Conservation (phyloP, 148 eudicot genomes). For the Vaccinium vitisidaea region DNA sequence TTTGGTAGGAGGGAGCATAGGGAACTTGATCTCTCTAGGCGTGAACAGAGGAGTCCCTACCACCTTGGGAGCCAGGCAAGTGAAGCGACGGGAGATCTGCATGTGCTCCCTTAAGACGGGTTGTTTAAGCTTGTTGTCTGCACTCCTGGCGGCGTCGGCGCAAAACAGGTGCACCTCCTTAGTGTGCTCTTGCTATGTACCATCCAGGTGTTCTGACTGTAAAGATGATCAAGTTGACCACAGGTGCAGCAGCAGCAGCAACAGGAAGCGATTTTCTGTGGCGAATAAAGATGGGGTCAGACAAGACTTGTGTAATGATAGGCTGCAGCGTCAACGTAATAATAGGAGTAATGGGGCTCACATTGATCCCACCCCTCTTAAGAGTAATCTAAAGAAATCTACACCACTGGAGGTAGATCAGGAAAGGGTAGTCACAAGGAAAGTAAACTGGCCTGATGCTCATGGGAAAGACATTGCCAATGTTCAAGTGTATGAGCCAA, state of each 20-base stretch:
- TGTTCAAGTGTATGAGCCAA: constrained; percentile 38
- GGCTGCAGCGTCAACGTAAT: background rate
- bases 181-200: constrained; percentile 33
- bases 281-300: constrained; percentile 17
- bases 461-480: constrained; percentile 45
- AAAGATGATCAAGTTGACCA: constrained; percentile 10
- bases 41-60: background rate
- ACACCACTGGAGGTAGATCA: constrained; percentile 3
- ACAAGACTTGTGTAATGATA: constrained; percentile 11
- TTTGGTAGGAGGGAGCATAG: too few relatives aligned
- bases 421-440: constrained; percentile 19
- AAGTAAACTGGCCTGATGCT: constrained; percentile 41
- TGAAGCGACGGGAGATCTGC: background rate
- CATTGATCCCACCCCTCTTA: constrained; percentile 23
- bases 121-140: constrained; percentile 1
- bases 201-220: constrained; percentile 17
- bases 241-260: background rate
- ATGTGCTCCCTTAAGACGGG: background rate
- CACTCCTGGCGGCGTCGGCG: constrained; percentile 29
- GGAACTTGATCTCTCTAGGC: too few relatives aligned
- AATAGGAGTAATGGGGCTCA: constrained; percentile 19
- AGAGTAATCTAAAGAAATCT: constrained; percentile 38
- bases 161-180: constrained; percentile 28
- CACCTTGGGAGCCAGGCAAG: background rate
- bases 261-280: background rate